Conservation (phyloP, 768 basidiomycete species). For the Tephrocybe rancida region DNA sequence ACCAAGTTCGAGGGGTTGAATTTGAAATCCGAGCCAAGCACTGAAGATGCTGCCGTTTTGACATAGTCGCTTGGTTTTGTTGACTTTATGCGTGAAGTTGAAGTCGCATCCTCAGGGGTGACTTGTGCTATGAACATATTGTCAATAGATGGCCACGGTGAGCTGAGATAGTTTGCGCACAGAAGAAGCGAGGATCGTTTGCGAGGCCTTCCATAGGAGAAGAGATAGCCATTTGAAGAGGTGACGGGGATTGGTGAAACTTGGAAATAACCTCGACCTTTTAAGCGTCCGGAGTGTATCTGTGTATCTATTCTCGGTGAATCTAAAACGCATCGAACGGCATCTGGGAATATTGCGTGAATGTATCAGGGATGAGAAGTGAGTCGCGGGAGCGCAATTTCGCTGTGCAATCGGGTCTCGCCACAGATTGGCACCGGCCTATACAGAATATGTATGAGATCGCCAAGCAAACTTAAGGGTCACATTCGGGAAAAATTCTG, state of each 20-base stretch:
- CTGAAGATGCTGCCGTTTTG: constrained; percentile 8
- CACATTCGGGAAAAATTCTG: neutral
- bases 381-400: neutral
- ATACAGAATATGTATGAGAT: constrained; percentile 3
- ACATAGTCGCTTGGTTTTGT: constrained; percentile 8
- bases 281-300: constrained; percentile 3
- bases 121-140: constrained; percentile 15
- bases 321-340: constrained; percentile 2
- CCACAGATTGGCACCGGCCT: constrained; percentile 10
- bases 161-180: constrained; percentile 1
- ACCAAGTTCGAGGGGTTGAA: constrained; percentile 9
- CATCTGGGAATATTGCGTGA: constrained; percentile 8
- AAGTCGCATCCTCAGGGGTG: neutral
- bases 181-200: constrained; percentile 17
- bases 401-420: neutral
- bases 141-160: neutral
- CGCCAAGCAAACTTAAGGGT: neutral
- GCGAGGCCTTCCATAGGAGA: constrained; percentile 16
- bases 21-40: constrained; percentile 17
- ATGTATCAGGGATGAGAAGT: constrained; percentile 10
- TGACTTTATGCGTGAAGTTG: neutral
- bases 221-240: constrained; percentile 14
- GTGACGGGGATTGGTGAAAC: neutral
- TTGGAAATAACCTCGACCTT: neutral
- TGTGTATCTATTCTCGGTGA: constrained; percentile 2